Evolutionary conservation across 352 stramenopile species (phyloP).

Genomic region (Thraustochytrium striatum): DNA sequence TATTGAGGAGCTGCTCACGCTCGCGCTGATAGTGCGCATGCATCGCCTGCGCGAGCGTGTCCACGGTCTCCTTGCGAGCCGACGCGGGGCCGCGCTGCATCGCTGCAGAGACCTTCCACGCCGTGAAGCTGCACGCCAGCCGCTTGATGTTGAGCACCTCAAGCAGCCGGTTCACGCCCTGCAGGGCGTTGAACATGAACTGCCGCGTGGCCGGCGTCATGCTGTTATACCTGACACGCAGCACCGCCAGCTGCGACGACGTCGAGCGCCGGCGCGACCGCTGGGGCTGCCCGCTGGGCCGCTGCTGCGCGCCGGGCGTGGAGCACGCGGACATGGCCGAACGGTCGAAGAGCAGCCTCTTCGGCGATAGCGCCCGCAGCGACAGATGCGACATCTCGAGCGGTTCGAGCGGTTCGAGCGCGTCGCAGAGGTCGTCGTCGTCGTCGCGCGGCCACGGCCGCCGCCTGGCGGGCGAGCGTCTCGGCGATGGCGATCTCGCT

Average conservation of each 20-base stretch:
- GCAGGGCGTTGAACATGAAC: slow-evolving; percentile 6
- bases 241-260: not conserved
- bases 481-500: not conserved
- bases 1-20: too few species aligned
- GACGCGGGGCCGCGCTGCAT: too few species aligned
- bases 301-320: too few species aligned
- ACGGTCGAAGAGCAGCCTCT: not conserved
- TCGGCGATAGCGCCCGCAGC: not conserved
- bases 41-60: too few species aligned
- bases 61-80: too few species aligned
- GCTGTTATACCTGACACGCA: slow-evolving; percentile 24
- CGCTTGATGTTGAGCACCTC: not conserved
- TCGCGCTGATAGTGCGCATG: too few species aligned
- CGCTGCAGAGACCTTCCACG: too few species aligned
- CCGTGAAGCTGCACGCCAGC: not conserved
- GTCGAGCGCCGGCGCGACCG: not conserved
- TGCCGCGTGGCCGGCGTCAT: slow-evolving; percentile 11
- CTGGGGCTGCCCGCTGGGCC: too few species aligned
- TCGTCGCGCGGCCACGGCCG: not conserved
- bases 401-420: too few species aligned
- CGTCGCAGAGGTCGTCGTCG: too few species aligned
- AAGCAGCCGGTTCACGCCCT: slow-evolving; percentile 3
- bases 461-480: not conserved
- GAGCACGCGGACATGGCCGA: not conserved
- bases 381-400: too few species aligned